Base-by-base conservation (phyloP, 2,329 filamentous ascomycete species). In the Sclerotinia sclerotiorum region DNA sequence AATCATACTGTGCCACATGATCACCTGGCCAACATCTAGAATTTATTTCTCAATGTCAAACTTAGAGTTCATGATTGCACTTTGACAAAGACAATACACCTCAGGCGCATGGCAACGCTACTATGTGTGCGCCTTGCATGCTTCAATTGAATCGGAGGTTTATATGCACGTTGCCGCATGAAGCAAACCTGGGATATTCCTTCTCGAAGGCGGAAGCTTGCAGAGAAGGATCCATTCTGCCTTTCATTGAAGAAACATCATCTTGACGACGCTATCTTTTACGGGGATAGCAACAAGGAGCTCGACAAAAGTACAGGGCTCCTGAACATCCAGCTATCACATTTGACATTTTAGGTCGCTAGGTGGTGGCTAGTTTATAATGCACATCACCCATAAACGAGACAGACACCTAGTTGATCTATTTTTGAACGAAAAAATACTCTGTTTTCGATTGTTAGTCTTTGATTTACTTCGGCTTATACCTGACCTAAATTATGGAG, bases 121-220 rank as follows among this genome's bases (percentile, higher is more conserved):
- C 39, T 11, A 49, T 35, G 42, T 19, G 21, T 19, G 17, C n/a
- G 15, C 27, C n/a, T 51, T 35, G 60, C 21, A 63, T 63, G 48
- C 8, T 49, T 39, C 19, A 19, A 13, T 35, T 19, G 19, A 13
- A 5, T 39, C 32, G 46, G 46, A 39, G 60, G n/a, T 27, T 39
- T 27, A 19, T 19, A 51, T 42, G 60, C 13, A 35, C 11, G 29
- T 49, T 51, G 24, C 60, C 60, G 60, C 17, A 8, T 27, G 7
- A 21, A 39, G n/a, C 46, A 51, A 51, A 42, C 60, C 39, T 51
- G 46, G 29, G 27, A 49, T 61, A 7, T 42, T 51, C n/a, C n/a
- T 63, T 62, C 60, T 62, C 60, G 46, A 62, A 62, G 29, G 21
- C 46, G 60, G 46, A 39, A 52, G 32, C 15, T 13, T 27, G 46